Evolutionary conservation across 2,329 filamentous ascomycete species (phyloP).

Genomic region (Cryoendolithus antarcticus): DNA sequence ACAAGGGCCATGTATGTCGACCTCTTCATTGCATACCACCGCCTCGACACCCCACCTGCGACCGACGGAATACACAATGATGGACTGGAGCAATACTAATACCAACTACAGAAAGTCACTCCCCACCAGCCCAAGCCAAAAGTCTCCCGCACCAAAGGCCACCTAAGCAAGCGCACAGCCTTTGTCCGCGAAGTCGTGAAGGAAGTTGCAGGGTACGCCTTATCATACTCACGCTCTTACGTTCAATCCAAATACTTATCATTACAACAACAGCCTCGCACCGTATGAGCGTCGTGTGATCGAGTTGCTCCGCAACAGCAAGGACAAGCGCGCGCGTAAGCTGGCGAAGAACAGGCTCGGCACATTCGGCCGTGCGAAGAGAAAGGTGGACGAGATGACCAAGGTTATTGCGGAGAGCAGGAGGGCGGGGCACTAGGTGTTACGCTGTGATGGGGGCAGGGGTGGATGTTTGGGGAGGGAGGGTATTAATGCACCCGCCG

Average conservation of each 20-base stretch:
- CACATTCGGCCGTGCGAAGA: conserved; percentile 97
- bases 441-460: conserved; percentile 3
- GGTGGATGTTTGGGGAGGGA: no score
- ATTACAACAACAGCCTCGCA: conserved; percentile 24
- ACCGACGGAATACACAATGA: conserved; percentile 4
- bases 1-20: conserved; percentile 54
- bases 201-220: conserved; percentile 84
- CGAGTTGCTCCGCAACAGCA: conserved; percentile 96
- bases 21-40: conserved; percentile 8
- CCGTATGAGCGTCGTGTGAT: conserved; percentile 91
- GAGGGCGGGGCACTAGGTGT: conserved; percentile 56
- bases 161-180: conserved; percentile 89
- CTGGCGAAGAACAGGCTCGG: conserved; percentile 99
- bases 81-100: background rate
- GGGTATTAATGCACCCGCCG: no score
- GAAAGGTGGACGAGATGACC: conserved; percentile 98
- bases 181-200: conserved; percentile 97
- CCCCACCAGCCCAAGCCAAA: conserved; percentile 37
- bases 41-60: conserved; percentile 1
- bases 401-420: conserved; percentile 95
- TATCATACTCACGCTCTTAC: conserved; percentile 3
- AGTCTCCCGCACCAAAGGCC: conserved; percentile 70
- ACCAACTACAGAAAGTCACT: conserved; percentile 34
- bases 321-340: conserved; percentile 98
- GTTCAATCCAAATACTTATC: conserved; percentile 9